phyloP scores from a whole-genome alignment of 768 basidiomycete genomes.

The Calocybe gangraenosa region DNA sequence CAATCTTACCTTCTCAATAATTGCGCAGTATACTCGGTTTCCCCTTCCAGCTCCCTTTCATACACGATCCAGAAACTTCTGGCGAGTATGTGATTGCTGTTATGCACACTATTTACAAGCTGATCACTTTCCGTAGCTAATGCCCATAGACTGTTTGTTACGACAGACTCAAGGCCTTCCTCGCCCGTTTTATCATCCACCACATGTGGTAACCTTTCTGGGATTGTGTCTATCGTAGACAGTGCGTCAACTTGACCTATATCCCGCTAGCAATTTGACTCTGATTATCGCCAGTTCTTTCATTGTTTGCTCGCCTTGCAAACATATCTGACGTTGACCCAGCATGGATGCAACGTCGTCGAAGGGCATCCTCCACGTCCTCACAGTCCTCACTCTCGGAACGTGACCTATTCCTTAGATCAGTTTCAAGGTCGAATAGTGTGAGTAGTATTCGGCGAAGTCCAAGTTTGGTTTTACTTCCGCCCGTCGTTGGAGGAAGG shows the following conservation, averaged over 20 bases:
- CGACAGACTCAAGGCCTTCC: constrained; percentile 51
- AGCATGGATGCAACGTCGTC: constrained; percentile 71
- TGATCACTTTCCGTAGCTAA: constrained; percentile 45
- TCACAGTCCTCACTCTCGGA: constrained; percentile 49
- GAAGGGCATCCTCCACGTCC: constrained; percentile 72
- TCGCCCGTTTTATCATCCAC: constrained; percentile 45
- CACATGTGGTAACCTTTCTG: constrained; percentile 49
- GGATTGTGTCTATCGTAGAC: constrained; percentile 81
- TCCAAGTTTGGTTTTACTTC: constrained; percentile 28
- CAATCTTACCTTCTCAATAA: constrained; percentile 2
- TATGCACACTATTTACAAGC: neutral
- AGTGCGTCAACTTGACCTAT: constrained; percentile 41
- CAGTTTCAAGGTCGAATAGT: constrained; percentile 42
- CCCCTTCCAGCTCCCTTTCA: constrained; percentile 55
- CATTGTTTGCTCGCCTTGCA: constrained; percentile 72
- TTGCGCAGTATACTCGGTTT: constrained; percentile 66
- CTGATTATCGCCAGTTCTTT: constrained; percentile 49
- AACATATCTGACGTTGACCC: constrained; percentile 76
- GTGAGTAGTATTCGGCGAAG: constrained; percentile 30
- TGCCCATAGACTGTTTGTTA: constrained; percentile 76
- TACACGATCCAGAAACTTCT: constrained; percentile 79
- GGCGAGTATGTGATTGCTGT: constrained; percentile 55
- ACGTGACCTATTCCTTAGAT: constrained; percentile 31
- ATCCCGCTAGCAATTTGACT: neutral
- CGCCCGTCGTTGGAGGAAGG: constrained; percentile 22